These are phyloP conservation scores for Plasmodium cynomolgi DNA, from an alignment of 169 alveolate genomes.

Conservation along the genomic window DNA sequence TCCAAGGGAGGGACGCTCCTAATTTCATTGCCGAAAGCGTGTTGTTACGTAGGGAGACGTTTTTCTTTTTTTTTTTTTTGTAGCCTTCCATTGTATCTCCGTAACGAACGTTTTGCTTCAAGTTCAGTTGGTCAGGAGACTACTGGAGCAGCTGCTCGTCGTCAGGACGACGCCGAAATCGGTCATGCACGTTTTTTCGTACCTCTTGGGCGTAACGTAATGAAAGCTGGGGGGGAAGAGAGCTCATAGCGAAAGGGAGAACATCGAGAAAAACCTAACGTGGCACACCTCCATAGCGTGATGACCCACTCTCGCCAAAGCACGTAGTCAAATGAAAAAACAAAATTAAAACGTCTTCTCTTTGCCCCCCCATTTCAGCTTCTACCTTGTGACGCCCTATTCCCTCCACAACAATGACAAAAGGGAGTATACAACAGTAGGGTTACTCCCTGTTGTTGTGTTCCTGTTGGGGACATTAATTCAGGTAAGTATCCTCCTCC, in stretches of 20 bases:
- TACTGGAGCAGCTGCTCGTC: slow-evolving; percentile 77
- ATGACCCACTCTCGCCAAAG: not conserved
- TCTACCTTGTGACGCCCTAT: slow-evolving; percentile 59
- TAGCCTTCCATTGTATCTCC: slow-evolving; percentile 36
- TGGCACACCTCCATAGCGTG: not conserved
- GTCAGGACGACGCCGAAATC: slow-evolving; percentile 79
- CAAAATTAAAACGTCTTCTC: not conserved
- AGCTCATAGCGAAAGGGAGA: not conserved
- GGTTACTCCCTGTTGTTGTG: slow-evolving; percentile 1
- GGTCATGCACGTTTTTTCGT: slow-evolving; percentile 79
- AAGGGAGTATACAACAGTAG: not conserved
- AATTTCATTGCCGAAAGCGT: not conserved
- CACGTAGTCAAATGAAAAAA: not conserved
- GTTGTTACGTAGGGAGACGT: not conserved
- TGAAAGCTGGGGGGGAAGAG: not conserved
- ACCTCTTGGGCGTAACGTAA: slow-evolving; percentile 81
- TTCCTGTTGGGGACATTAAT: slow-evolving; percentile 43
- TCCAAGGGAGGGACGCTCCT: not conserved
- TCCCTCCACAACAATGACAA: slow-evolving; percentile 8
- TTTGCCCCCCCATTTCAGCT: not conserved
- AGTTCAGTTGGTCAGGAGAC: slow-evolving; percentile 77
- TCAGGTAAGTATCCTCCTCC: slow-evolving; percentile 19
- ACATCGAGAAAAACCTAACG: not conserved
- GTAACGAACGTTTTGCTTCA: slow-evolving; percentile 74
- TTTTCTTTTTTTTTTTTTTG: not conserved